These are phyloP conservation scores for Fusarium compactum DNA, from an alignment of 2,329 filamentous ascomycete genomes.

Conservation along the genomic window DNA sequence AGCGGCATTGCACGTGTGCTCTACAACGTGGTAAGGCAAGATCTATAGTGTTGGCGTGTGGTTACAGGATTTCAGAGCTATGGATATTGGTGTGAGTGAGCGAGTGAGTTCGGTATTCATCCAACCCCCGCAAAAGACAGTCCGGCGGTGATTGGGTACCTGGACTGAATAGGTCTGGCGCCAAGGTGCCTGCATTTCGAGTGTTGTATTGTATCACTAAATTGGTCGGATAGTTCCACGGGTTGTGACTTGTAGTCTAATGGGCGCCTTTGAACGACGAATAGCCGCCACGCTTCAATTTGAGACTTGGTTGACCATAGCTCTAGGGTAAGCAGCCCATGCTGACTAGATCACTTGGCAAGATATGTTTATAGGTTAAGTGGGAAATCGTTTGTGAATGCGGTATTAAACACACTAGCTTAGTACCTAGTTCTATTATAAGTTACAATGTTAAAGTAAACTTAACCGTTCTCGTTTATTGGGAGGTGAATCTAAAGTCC, in stretches of 20 bases:
- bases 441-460: too few relatives aligned
- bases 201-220: not conserved
- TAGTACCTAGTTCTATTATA: not conserved
- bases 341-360: not conserved
- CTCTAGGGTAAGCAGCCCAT: not conserved
- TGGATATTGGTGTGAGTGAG: not conserved
- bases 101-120: not conserved
- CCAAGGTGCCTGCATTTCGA: not conserved
- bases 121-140: not conserved
- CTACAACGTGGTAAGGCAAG: not conserved
- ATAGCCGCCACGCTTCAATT: not conserved
- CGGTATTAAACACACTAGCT: not conserved
- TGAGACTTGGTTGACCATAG: too few relatives aligned
- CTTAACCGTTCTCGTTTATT: not conserved
- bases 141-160: not conserved
- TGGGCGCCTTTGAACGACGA: not conserved
- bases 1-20: conserved; percentile 46
- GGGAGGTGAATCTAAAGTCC: not conserved
- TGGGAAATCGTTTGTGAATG: not conserved
- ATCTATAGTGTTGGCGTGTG: not conserved
- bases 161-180: conserved; percentile 1
- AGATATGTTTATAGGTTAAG: not conserved
- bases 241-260: not conserved
- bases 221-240: not conserved
- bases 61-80: not conserved